These are phyloP conservation scores for Nidularia sp. DNA, from an alignment of 768 basidiomycete genomes.

Conservation along the genomic window DNA sequence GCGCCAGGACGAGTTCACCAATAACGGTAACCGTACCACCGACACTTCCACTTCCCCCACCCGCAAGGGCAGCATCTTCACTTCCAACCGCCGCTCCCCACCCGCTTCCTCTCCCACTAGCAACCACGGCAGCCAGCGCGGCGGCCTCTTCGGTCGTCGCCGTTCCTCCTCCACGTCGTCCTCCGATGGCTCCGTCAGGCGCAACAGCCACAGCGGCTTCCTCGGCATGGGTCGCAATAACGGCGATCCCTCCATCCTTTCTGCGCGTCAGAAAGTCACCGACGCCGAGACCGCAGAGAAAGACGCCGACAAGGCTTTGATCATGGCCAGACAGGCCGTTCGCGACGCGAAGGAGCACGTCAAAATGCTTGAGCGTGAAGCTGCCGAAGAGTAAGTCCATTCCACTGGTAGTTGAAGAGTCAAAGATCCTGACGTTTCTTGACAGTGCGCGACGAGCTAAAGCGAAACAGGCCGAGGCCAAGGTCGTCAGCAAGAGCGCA, in stretches of 20 bases:
- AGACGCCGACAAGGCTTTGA: conserved; percentile 47
- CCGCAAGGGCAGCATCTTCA: conserved; percentile 21
- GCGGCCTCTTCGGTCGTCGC: conserved; percentile 17
- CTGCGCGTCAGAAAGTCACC: conserved; percentile 45
- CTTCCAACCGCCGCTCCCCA: conserved; percentile 14
- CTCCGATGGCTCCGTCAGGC: conserved; percentile 1
- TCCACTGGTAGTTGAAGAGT: background rate
- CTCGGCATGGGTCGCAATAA: conserved; percentile 18
- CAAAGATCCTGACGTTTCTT: conserved; percentile 3
- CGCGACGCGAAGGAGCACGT: conserved; percentile 45
- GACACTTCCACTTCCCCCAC: conserved; percentile 10
- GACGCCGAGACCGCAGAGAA: conserved; percentile 48
- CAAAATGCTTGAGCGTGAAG: conserved; percentile 45
- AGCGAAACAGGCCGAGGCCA: conserved; percentile 48
- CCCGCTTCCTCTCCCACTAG: conserved; percentile 10
- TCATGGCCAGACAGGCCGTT: conserved; percentile 39
- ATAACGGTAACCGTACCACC: conserved; percentile 1
- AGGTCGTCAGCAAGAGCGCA: conserved; percentile 44
- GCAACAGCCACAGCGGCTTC: conserved; percentile 16
- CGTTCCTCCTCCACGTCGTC: conserved; percentile 11
- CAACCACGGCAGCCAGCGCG: conserved; percentile 1
- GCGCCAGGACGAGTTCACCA: conserved; percentile 1
- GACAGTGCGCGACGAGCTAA: conserved; percentile 45
- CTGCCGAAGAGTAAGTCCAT: conserved; percentile 45
- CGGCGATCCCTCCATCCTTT: conserved; percentile 40